Evolutionary conservation across 1,284 basidiomycete species (phyloP).

Genomic region (Cutaneotrichosporon cutaneum): DNA sequence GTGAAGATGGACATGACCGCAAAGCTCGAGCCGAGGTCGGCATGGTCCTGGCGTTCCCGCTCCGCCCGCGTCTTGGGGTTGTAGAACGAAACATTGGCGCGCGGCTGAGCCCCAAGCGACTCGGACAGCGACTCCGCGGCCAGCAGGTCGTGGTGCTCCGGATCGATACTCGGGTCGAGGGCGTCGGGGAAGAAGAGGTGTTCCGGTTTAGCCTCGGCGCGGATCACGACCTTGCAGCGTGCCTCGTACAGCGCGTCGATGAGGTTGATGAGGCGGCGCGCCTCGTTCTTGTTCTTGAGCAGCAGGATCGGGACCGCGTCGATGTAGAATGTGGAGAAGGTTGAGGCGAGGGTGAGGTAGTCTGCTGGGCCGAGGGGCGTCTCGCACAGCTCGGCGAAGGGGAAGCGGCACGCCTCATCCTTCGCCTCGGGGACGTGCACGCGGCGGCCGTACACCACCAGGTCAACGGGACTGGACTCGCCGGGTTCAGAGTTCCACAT

Average conservation of each 20-base stretch:
- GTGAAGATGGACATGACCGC: slow-evolving; percentile 63
- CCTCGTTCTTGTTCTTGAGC: slow-evolving; percentile 64
- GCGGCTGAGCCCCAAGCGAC: slow-evolving; percentile 59
- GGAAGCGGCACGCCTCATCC: slow-evolving; percentile 58
- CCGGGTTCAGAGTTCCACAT: slow-evolving; percentile 39
- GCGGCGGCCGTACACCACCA: slow-evolving; percentile 59
- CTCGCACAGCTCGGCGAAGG: slow-evolving; percentile 65
- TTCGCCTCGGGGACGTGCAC: slow-evolving; percentile 58
- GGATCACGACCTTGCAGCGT: slow-evolving; percentile 49
- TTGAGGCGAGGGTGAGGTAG: slow-evolving; percentile 65
- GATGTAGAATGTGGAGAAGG: slow-evolving; percentile 62
- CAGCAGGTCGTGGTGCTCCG: slow-evolving; percentile 51
- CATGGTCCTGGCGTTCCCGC: slow-evolving; percentile 43
- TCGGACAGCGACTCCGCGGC: slow-evolving; percentile 64
- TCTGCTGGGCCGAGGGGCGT: slow-evolving; percentile 68
- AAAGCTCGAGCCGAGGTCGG: slow-evolving; percentile 51
- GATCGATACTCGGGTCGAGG: slow-evolving; percentile 24
- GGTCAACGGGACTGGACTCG: slow-evolving; percentile 19
- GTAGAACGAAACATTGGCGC: slow-evolving; percentile 65
- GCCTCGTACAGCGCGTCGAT: slow-evolving; percentile 64
- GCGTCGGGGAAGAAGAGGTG: slow-evolving; percentile 65
- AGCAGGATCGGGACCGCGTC: slow-evolving; percentile 62
- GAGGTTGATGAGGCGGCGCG: slow-evolving; percentile 67
- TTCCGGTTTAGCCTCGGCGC: slow-evolving; percentile 59
- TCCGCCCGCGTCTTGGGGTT: slow-evolving; percentile 40